Evolutionary conservation across 2,329 filamentous ascomycete genomes (phyloP), one percentile per base, ranked within the genome.

Genomic region (Phyllosticta paracitricarpa): DNA sequence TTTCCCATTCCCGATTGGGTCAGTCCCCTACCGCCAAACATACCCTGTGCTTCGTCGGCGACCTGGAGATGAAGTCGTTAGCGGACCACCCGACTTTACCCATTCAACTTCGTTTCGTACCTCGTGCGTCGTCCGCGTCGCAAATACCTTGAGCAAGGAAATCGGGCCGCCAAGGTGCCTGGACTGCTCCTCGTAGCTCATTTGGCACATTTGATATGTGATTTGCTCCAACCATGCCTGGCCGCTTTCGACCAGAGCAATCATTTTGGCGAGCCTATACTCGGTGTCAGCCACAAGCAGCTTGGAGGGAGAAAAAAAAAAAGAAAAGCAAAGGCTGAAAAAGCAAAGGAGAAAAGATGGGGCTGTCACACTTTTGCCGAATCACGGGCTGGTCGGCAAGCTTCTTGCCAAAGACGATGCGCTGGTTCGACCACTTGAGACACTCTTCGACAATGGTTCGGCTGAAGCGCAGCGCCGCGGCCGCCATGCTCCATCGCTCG

Each of bases 381-480:
- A 95, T 92, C 54, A 90, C 89, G 25, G 90, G 89, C 70, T 95
- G 89, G 69, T 91, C 86, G 66, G 93, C 87, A 51, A 95, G 81
- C 28, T 86, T 86, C 79, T 93, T 93, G 70, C 84, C 84, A 71
- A 94, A 94, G 65, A 95, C 89, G 26, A 91, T 80, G 57, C 90
- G 86, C 76, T 96, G 91, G 77, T 94, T 90, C 33, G 86, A 81
- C 91, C 91, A 96, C 73, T 94, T 94, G 65, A 95, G 77, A 68
- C 86, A 93, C 71, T 95, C 90, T 73, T 95, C 89, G 12, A 90
- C 85, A 14, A 93, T 82, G 1, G 82, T 81, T 64, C 89, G 82
- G 59, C 81, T 84, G 74, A 82, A 80, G 57, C 88, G 85, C 63
- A 87, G 80, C 3, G 86, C 84, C 57, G 72, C 75, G 79, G 84